These are phyloP conservation scores for Penicillium olsonii DNA, from an alignment of 2,329 filamentous ascomycete species.

Conservation along the genomic window DNA sequence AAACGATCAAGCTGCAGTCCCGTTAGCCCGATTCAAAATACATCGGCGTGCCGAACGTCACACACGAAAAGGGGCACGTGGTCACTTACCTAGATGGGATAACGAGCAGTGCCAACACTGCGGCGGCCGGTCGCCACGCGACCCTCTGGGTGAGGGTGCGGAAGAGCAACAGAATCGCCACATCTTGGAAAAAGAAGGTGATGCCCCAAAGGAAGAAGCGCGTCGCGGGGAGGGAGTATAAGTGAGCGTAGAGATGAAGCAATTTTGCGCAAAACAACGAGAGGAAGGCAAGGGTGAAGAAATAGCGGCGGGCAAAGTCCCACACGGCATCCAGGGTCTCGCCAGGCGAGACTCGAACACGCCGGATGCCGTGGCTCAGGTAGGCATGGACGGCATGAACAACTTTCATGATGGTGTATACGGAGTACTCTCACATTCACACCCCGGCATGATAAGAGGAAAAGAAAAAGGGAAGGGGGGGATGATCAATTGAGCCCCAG, in stretches of 20 bases:
- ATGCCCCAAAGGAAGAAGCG: conserved; percentile 30
- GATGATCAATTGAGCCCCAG: conserved; percentile 1
- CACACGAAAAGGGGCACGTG: conserved; percentile 1
- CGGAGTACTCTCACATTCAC: background rate
- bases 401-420: conserved; percentile 10
- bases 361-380: conserved; percentile 12
- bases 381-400: conserved; percentile 11
- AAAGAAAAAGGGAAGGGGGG: background rate
- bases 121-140: conserved; percentile 22
- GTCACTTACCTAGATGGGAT: conserved; percentile 31
- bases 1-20: conserved; percentile 28
- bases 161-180: conserved; percentile 25
- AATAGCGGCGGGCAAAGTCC: conserved; percentile 33
- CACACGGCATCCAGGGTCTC: conserved; percentile 26
- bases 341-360: conserved; percentile 11
- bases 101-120: conserved; percentile 22
- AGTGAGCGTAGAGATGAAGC: conserved; percentile 31
- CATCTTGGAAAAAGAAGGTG: conserved; percentile 36
- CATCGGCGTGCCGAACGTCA: background rate
- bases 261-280: conserved; percentile 30
- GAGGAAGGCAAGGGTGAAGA: conserved; percentile 30
- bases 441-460: background rate
- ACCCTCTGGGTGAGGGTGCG: conserved; percentile 26
- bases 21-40: background rate
- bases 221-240: conserved; percentile 24